These are phyloP conservation scores for Microdochium paspali DNA, from an alignment of 2,329 filamentous ascomycete species.

Conservation along the genomic window DNA sequence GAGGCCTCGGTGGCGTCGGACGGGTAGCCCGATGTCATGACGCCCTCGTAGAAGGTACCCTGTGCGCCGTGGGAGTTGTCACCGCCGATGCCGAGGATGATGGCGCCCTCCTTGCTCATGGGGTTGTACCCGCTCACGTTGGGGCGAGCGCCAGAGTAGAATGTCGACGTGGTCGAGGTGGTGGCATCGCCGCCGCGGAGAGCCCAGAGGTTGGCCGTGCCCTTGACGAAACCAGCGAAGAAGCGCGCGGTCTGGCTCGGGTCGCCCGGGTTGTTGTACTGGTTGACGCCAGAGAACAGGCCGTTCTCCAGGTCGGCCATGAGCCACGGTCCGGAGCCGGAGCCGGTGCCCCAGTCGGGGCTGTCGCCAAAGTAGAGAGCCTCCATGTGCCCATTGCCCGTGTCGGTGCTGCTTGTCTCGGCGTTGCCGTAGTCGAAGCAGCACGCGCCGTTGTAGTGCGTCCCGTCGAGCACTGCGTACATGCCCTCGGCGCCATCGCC, in stretches of 20 bases:
- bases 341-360: constrained; percentile 44
- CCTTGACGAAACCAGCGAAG: constrained; percentile 47
- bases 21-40: constrained; percentile 54
- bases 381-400: constrained; percentile 59
- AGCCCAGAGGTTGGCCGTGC: constrained; percentile 44
- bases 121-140: constrained; percentile 43
- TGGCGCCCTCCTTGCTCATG: constrained; percentile 56
- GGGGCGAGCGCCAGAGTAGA: constrained; percentile 48
- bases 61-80: constrained; percentile 52
- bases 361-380: constrained; percentile 54
- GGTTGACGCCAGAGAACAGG: constrained; percentile 45
- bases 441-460: constrained; percentile 47
- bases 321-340: constrained; percentile 54
- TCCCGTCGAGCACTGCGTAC: constrained; percentile 51
- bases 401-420: constrained; percentile 39
- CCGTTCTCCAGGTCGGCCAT: constrained; percentile 63
- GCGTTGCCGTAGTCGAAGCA: constrained; percentile 52
- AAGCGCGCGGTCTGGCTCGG: constrained; percentile 46
- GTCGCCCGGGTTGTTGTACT: constrained; percentile 37
- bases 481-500: constrained; percentile 49
- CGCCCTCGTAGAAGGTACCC: constrained; percentile 57
- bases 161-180: constrained; percentile 45
- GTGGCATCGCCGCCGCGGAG: constrained; percentile 48
- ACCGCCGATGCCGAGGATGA: constrained; percentile 62
- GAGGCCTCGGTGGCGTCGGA: constrained; percentile 46